Evolutionary conservation across 2,329 filamentous ascomycete species (phyloP), one percentile per base, ranked within the genome.

Genomic region (Elsinoe perseae): DNA sequence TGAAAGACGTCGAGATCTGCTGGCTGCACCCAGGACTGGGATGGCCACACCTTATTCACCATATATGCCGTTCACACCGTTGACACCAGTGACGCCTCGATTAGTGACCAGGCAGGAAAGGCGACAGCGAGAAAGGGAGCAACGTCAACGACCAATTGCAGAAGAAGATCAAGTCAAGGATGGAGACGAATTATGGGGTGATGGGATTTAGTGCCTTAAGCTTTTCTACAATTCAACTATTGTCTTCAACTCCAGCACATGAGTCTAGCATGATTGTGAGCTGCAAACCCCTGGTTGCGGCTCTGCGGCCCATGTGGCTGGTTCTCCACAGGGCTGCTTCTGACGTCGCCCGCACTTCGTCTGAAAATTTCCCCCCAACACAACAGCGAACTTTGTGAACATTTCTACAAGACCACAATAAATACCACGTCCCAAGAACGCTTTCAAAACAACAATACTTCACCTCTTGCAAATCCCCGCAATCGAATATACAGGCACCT

Each of bases 11-110:
- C 32, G 60, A 27, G 63, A 63, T 32, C 56, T 59, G 9, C 58
- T 63, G 48, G 58, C 52, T 20, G 56, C 80, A 2, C 82, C 83
- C 0, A 70, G 71, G 18, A 77, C 76, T 0, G 80, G 79, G 1
- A 74, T 81, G 21, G 80, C 79, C 44, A 87, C 86, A 20, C 87
- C 87, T 1, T 91, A 91, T 69, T 83, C 81, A 56, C 86, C 87
- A 0, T 92, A 91, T 63, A 87, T 91, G 74, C 87, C 87, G 0
- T 87, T 84, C 66, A 86, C 84, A 5, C 86, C 87, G 1, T 76
- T 87, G 48, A 79, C 89, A 52, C 87, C 87, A 1, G 81, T 91
- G 50, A 90, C 87, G 27, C 86, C 87, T n/a, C 82, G 81, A 18
- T 72, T 92, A 46, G 82, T 88, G 14, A 88, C 83, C 21, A 82